phyloP scores from a whole-genome alignment of 73 alveolate species.

The Symbiodinium natans region DNA sequence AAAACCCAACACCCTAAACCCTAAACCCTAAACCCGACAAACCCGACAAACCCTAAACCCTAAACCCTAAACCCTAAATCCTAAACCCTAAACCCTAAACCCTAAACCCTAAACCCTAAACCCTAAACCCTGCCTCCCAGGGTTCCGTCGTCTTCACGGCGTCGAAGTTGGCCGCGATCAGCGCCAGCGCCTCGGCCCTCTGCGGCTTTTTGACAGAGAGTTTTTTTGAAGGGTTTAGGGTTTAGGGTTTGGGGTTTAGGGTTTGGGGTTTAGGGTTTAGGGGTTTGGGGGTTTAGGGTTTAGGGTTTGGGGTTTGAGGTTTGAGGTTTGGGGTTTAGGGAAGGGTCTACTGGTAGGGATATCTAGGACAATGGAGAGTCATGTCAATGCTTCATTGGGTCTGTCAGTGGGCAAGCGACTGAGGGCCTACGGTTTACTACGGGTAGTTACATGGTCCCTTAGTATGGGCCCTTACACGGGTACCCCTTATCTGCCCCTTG shows the following conservation, averaged over 20 bases:
- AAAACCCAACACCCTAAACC: not conserved
- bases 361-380: too few species aligned
- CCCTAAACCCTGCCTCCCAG: conserved; percentile 14
- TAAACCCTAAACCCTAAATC: not conserved
- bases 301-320: not conserved
- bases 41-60: not conserved
- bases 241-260: not conserved
- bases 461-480: too few species aligned
- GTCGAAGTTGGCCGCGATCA: conserved; percentile 14
- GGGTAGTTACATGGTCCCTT: too few species aligned
- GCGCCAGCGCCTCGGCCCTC: conserved; percentile 28
- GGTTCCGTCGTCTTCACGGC: not conserved
- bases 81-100: not conserved
- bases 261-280: not conserved
- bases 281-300: not conserved
- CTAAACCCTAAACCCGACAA: not conserved
- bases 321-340: too few species aligned
- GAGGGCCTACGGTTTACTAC: too few species aligned
- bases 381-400: too few species aligned
- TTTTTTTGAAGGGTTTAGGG: not conserved
- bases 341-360: too few species aligned
- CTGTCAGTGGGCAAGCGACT: too few species aligned
- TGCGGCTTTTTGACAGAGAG: not conserved
- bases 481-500: too few species aligned
- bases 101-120: not conserved